These are phyloP conservation scores for Pseudodiploospora longispora DNA, from an alignment of 2,329 filamentous ascomycete species.

Conservation along the genomic window DNA sequence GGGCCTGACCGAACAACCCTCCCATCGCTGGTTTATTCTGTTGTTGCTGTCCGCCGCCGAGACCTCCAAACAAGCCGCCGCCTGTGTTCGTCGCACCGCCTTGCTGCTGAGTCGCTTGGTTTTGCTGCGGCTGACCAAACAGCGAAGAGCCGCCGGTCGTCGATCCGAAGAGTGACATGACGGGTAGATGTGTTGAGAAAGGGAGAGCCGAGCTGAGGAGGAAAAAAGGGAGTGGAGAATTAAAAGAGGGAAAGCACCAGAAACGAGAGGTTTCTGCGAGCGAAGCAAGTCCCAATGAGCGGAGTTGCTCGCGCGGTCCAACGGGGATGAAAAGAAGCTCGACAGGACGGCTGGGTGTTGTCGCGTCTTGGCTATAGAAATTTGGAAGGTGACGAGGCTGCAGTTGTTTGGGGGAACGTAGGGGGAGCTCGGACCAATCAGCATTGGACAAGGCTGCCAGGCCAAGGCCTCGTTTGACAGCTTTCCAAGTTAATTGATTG, in stretches of 20 bases:
- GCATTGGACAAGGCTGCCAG: conserved; percentile 7
- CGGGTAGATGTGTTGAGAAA: conserved; percentile 1
- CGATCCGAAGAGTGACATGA: conserved; percentile 28
- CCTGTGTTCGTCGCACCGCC: too few relatives aligned
- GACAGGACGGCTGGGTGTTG: conserved; percentile 5
- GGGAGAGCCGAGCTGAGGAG: conserved; percentile 4
- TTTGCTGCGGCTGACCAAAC: conserved; percentile 4
- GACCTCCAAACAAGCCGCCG: too few relatives aligned
- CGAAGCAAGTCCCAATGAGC: conserved; percentile 1
- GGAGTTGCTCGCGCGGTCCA: conserved; percentile 10
- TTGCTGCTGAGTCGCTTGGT: too few relatives aligned
- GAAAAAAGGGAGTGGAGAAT: conserved; percentile 2
- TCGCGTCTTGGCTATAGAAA: conserved; percentile 22
- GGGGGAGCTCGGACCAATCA: conserved; percentile 28
- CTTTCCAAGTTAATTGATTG: too few relatives aligned
- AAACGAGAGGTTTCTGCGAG: conserved; percentile 4
- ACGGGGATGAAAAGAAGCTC: background rate
- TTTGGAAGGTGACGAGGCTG: conserved; percentile 23
- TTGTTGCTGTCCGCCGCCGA: too few relatives aligned
- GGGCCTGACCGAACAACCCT: conserved; percentile 15
- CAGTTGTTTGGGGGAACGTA: conserved; percentile 12
- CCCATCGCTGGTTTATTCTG: too few relatives aligned
- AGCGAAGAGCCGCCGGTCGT: conserved; percentile 11
- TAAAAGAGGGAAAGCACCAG: conserved; percentile 11
- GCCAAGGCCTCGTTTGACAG: background rate